These are phyloP conservation scores for Aspergillus amoenus DNA, from an alignment of 2,329 filamentous ascomycete species.

Conservation along the genomic window DNA sequence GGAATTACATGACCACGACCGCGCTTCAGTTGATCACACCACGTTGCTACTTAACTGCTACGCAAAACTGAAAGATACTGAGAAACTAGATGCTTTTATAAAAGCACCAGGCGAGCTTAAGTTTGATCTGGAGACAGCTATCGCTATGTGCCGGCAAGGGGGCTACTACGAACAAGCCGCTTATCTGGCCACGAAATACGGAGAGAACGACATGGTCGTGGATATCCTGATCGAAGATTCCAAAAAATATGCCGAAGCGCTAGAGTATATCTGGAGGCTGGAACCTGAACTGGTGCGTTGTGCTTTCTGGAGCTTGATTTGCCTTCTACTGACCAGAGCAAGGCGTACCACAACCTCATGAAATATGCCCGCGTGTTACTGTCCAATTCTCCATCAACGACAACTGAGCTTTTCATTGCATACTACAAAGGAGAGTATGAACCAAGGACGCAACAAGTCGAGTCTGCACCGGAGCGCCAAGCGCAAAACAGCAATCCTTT, in stretches of 20 bases:
- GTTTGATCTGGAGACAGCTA: constrained; percentile 95
- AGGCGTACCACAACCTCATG: constrained; percentile 87
- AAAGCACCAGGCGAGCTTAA: constrained; percentile 86
- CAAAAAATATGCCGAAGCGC: constrained; percentile 81
- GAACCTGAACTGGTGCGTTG: constrained; percentile 71
- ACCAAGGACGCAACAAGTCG: constrained; percentile 62
- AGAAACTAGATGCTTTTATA: constrained; percentile 95
- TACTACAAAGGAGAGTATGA: constrained; percentile 88
- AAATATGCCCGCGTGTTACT: constrained; percentile 92
- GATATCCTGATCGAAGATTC: constrained; percentile 96
- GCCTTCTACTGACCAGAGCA: constrained; percentile 30
- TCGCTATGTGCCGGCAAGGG: constrained; percentile 94
- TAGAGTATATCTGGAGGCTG: constrained; percentile 87
- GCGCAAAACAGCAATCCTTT: constrained; percentile 67
- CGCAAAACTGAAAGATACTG: constrained; percentile 94
- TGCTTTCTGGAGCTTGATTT: neutral
- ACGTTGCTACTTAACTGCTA: constrained; percentile 95
- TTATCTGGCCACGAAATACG: constrained; percentile 90
- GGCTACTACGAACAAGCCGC: constrained; percentile 97
- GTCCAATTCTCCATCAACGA: constrained; percentile 77
- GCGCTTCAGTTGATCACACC: constrained; percentile 91
- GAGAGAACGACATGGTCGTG: constrained; percentile 88
- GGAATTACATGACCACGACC: constrained; percentile 90
- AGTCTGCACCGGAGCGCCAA: constrained; percentile 49
- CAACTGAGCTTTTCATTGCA: constrained; percentile 85